Conservation (phyloP, 345 rosid species). For the Hevea brasiliensis region DNA sequence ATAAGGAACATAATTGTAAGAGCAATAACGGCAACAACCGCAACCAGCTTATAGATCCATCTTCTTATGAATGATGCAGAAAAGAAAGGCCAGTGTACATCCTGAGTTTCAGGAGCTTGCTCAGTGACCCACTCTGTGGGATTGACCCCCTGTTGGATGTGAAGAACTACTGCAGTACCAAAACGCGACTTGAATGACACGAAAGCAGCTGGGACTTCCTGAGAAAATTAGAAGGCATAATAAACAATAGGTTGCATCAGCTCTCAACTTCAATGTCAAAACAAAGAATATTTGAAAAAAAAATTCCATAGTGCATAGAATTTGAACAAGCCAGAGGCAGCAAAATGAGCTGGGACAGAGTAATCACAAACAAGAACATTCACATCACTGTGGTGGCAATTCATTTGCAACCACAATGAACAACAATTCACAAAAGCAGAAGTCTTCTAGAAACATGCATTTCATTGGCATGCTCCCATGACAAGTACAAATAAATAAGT, state of each 20-base stretch:
- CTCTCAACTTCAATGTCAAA: neutral
- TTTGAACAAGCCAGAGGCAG: neutral
- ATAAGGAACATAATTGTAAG: conserved; percentile 65
- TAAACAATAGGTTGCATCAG: conserved; percentile 15
- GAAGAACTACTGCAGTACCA: conserved; percentile 73
- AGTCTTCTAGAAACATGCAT: neutral
- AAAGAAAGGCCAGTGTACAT: conserved; percentile 90
- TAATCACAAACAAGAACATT: conserved; percentile 6
- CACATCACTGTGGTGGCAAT: neutral
- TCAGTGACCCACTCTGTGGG: conserved; percentile 92
- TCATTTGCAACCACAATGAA: neutral
- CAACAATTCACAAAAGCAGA: neutral
- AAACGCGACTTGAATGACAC: conserved; percentile 81
- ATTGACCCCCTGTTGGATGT: conserved; percentile 75
- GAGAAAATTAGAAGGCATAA: conserved; percentile 26
- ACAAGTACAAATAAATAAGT: neutral
- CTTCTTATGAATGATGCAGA: conserved; percentile 70
- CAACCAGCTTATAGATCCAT: conserved; percentile 69
- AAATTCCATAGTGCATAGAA: neutral
- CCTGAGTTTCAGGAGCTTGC: conserved; percentile 79
- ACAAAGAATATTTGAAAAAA: conserved; percentile 1
- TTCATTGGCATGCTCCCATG: neutral
- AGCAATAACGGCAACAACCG: conserved; percentile 49
- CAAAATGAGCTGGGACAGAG: neutral
- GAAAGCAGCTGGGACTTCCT: conserved; percentile 91